Evolutionary conservation across 805 yeast genomes (phyloP), one percentile per base, ranked within the genome.

Genomic region (Candida pseudofarinosa): DNA sequence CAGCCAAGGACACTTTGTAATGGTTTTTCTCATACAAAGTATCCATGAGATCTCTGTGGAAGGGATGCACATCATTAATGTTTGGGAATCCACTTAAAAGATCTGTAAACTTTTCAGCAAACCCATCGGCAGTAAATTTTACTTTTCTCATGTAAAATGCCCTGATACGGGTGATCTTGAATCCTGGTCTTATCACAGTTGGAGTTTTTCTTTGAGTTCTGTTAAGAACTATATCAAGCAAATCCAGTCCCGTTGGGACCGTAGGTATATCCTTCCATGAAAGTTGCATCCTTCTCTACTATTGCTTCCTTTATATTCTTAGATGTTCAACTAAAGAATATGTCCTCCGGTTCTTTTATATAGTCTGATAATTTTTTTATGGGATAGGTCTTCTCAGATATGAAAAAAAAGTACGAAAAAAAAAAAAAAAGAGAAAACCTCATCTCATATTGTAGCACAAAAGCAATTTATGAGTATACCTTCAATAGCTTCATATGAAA

Each of bases 141-240:
- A 93, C 99, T 62, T 93, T 93, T 74, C 99, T 83, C 97, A 93
- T 91, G 70, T 93, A 93, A 60, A 93, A 93, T 10, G 97, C 88
- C 55, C 99, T 78, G 58, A 93, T 93, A 76, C 99, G 88, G 57
- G 93, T 85, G 64, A 93, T 91, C 62, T 87, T 85, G 75, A 90
- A 93, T 45, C 98, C 98, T 15, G 96, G 86, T 65, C 99, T 83
- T 54, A 93, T 86, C 43, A 93, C 97, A n/a, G 99, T 93, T 45
- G 99, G 99, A 4, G 99, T 93, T 71, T 93, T 93, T 72, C 99
- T 83, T 73, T 93, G 99, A 1, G 99, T 93, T 62, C 97, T 79
- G 76, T 93, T 93, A 52, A 93, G 85, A 49, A 93, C 96, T 51
- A 93, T 88, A 69, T 93, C 99, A 80, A 93, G 76, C 77, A 90